Evolutionary conservation across 306 rosid species (phyloP), one percentile per base, ranked within the genome.

Genomic region (Betula pendula): DNA sequence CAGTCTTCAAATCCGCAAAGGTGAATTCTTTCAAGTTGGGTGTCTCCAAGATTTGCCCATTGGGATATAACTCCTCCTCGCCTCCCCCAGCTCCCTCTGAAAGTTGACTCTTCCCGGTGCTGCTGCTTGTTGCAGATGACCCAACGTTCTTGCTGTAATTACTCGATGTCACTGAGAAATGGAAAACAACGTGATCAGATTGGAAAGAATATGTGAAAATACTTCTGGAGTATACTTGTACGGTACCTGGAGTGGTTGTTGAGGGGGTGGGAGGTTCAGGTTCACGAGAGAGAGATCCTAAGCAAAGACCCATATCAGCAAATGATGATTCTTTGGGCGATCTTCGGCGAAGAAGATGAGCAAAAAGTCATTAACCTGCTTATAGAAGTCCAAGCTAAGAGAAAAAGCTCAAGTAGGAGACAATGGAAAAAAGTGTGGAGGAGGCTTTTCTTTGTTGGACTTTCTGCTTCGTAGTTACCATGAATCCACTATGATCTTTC

Each of bases 251-350:
- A 70, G 72, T 77, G 0, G 82, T 76, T 27, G 88, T 66, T 38
- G 3, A 38, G 45, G 50, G 80, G 79, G 73, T 27, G 70, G 72
- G 29, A 3, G 88, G 73, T 6, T 31, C 51, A 29, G 47, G 77
- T 62, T 55, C 33, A 70, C 48, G 53, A 60, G 62, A 69, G 52
- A 66, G 79, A 82, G 82, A 84, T 79, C 87, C 76, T 53, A 73
- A 83, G 82, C 97, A 89, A 72, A 81, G 84, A 80, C 94, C 97
- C 94, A 91, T 91, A 11, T 45, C 73, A 29, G 66, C n/a, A 19
- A n/a, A n/a, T n/a, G 44, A 62, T 48, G 3, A 29, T 33, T 20
- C 31, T 31, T 68, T 55, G 51, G 45, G 20, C 45, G 45, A 17
- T 40, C 25, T 7, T 19, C 1, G 38, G 25, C 67, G 44, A 66